These are phyloP conservation scores for Rosa hybrid DNA, from an alignment of 331 rosid genomes.

Conservation along the genomic window DNA sequence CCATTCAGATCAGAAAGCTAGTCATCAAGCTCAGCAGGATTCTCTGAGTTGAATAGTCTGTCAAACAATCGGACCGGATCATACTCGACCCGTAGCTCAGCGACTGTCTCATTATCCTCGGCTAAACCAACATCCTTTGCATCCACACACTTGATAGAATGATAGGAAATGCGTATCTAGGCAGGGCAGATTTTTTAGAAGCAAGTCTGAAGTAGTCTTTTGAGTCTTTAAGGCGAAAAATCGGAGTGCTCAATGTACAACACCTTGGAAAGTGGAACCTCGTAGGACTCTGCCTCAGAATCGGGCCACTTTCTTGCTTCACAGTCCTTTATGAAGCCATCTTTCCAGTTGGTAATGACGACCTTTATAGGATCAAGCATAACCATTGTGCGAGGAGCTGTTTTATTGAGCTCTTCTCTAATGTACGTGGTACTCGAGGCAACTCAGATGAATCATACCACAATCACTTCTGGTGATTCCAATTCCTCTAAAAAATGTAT, in stretches of 20 bases:
- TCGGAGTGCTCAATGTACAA: constrained; percentile 82
- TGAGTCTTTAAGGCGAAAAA: constrained; percentile 82
- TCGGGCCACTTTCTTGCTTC: constrained; percentile 92
- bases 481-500: too few species aligned
- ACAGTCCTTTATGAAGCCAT: constrained; percentile 59
- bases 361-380: constrained; percentile 87
- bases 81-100: too few species aligned
- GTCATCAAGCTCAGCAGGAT: constrained; percentile 90
- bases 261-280: constrained; percentile 82
- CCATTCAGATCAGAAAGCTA: constrained; percentile 90
- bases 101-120: too few species aligned
- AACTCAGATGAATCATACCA: too few species aligned
- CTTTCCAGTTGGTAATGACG: constrained; percentile 83
- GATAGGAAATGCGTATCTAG: constrained; percentile 46
- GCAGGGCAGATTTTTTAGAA: constrained; percentile 85
- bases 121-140: too few species aligned
- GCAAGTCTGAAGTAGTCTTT: constrained; percentile 96
- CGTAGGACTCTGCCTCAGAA: constrained; percentile 68
- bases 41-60: constrained; percentile 25
- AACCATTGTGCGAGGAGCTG: constrained; percentile 76
- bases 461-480: too few species aligned
- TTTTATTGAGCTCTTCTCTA: constrained; percentile 85
- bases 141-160: too few species aligned
- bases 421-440: constrained; percentile 19
- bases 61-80: too few species aligned